Conservation (phyloP, 116 monocot species). For the Zostera marina region DNA sequence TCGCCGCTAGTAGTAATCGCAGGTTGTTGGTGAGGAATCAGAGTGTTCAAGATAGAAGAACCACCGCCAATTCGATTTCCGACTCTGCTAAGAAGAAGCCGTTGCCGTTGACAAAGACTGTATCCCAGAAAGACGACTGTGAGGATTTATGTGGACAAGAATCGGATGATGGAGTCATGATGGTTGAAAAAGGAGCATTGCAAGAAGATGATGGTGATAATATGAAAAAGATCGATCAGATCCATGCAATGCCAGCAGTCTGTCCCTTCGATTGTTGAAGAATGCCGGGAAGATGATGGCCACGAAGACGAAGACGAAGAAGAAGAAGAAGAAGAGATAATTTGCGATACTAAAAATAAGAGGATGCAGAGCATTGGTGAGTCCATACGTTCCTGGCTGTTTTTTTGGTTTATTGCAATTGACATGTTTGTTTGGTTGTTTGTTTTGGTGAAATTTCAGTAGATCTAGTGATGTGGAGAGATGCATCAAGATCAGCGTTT, state of each 20-base stretch:
- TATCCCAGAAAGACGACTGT: constrained; percentile 8
- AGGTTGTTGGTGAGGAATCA: neutral
- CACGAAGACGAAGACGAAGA: constrained; percentile 21
- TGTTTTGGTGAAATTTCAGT: constrained; percentile 23
- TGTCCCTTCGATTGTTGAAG: constrained; percentile 6
- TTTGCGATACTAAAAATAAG: constrained; percentile 9
- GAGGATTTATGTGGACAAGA: neutral
- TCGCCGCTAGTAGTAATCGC: no score
- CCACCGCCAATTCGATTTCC: constrained; percentile 41
- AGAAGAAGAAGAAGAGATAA: constrained; percentile 9
- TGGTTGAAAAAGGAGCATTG: constrained; percentile 6
- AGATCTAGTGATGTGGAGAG: constrained; percentile 97
- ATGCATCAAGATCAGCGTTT: constrained; percentile 69
- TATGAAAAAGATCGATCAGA: constrained; percentile 16
- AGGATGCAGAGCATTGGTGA: constrained; percentile 59
- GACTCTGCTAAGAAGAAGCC: constrained; percentile 17
- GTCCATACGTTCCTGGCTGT: neutral
- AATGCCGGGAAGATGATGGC: no score
- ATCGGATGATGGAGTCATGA: constrained; percentile 3
- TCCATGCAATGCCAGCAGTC: constrained; percentile 8
- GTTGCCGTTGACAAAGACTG: constrained; percentile 32
- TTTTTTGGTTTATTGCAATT: neutral
- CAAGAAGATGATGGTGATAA: constrained; percentile 8
- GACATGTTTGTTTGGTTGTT: no score
- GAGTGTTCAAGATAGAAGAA: constrained; percentile 12